Conservation (phyloP, 768 basidiomycete genomes). For the Auricularia cornea region DNA sequence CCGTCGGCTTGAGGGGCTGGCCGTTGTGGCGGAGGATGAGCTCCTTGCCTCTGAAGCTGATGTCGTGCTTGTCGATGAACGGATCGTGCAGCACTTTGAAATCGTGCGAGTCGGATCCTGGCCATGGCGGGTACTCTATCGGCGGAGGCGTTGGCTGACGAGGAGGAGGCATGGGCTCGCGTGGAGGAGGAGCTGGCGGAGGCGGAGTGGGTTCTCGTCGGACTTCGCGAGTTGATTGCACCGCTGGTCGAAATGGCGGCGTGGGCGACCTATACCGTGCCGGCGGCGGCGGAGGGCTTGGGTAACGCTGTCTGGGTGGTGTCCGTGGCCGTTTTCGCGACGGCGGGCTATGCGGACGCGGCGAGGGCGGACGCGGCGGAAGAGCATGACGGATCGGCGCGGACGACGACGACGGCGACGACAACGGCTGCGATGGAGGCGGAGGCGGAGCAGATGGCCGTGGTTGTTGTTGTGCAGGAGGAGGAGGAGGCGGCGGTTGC, state of each 20-base stretch:
- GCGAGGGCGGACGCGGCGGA: conserved; percentile 10
- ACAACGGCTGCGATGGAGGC: neutral
- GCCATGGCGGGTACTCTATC: neutral
- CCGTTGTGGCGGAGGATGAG: conserved; percentile 33
- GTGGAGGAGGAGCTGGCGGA: neutral
- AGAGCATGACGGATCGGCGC: conserved; percentile 21
- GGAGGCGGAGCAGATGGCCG: neutral
- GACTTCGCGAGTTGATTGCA: neutral
- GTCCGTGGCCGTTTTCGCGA: neutral
- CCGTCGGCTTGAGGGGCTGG: conserved; percentile 12
- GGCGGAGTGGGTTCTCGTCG: neutral
- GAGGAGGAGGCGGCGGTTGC: conserved; percentile 4
- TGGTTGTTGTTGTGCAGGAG: conserved; percentile 3
- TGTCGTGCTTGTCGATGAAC: conserved; percentile 37
- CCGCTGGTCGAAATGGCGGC: neutral
- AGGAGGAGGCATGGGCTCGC: neutral
- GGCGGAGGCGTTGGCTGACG: conserved; percentile 32
- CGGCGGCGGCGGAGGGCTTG: conserved; percentile 8
- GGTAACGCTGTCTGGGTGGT: conserved; percentile 13
- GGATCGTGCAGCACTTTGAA: conserved; percentile 49
- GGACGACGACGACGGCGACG: conserved; percentile 16
- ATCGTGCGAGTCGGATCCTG: neutral
- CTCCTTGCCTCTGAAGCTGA: conserved; percentile 27
- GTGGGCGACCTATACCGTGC: neutral
- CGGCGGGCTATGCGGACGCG: conserved; percentile 5